Evolutionary conservation across 768 basidiomycete species (phyloP).

Genomic region (Russula compacta): DNA sequence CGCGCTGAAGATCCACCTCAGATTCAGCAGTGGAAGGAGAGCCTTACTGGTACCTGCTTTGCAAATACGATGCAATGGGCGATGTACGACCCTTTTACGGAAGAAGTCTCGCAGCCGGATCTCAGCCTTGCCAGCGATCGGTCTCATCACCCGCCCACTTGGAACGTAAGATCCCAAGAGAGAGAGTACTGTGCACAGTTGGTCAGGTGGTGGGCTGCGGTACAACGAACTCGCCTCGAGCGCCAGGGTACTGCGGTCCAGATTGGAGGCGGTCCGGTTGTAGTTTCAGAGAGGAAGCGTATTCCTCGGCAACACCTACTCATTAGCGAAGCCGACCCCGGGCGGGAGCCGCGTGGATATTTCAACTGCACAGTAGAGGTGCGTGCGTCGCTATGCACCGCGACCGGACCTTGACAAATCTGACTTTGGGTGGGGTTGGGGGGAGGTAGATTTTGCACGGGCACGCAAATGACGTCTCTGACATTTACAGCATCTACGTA

Average conservation of each 20-base stretch:
- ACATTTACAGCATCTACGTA: constrained; percentile 18
- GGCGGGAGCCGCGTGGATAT: constrained; percentile 38
- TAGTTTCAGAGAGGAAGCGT: not conserved
- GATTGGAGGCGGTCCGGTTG: constrained; percentile 12
- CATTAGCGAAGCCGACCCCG: constrained; percentile 42
- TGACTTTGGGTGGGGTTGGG: not conserved
- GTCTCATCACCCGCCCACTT: not conserved
- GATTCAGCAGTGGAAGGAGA: constrained; percentile 3
- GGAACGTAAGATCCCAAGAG: not conserved
- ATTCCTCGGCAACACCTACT: constrained; percentile 35
- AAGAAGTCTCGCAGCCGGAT: constrained; percentile 7
- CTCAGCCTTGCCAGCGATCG: not conserved
- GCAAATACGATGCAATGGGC: constrained; percentile 13
- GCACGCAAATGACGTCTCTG: constrained; percentile 2
- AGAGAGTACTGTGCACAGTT: constrained; percentile 11
- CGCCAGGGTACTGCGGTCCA: constrained; percentile 11
- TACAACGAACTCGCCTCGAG: constrained; percentile 12
- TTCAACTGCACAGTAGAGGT: constrained; percentile 49
- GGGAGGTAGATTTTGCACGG: constrained; percentile 18
- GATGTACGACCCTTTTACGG: not conserved
- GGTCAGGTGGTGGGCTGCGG: constrained; percentile 16
- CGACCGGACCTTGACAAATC: not conserved
- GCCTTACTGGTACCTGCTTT: constrained; percentile 9
- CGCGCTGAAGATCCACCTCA: constrained; percentile 2
- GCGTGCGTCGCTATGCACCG: not conserved